These are phyloP conservation scores for Clonostachys rosea DNA, from an alignment of 2,329 filamentous ascomycete species.

Conservation along the genomic window DNA sequence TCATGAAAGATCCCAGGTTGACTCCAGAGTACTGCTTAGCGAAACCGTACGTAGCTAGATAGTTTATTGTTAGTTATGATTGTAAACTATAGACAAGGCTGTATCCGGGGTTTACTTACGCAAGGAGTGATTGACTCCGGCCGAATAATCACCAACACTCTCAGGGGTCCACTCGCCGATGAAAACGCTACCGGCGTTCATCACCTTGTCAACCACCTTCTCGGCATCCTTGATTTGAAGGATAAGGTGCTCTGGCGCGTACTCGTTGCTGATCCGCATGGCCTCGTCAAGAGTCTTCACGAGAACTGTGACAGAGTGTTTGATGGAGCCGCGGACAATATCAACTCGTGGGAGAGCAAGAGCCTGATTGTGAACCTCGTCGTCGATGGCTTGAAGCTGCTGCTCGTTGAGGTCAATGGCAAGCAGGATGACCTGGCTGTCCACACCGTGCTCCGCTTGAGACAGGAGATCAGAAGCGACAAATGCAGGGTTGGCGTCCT, in stretches of 20 bases:
- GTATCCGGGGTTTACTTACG: constrained; percentile 57
- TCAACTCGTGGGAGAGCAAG: constrained; percentile 83
- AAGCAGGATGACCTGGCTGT: constrained; percentile 91
- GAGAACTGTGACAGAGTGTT: constrained; percentile 83
- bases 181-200: constrained; percentile 95
- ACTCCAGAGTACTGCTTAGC: constrained; percentile 98
- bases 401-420: constrained; percentile 73
- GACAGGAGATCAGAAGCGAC: constrained; percentile 92
- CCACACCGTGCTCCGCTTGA: constrained; percentile 94
- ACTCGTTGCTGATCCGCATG: constrained; percentile 82
- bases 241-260: constrained; percentile 95
- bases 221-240: constrained; percentile 79
- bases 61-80: constrained; percentile 9
- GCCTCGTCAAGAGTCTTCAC: constrained; percentile 69
- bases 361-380: constrained; percentile 85
- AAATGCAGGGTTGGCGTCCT: constrained; percentile 83
- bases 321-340: constrained; percentile 86
- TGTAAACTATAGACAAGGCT: background rate
- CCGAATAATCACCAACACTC: constrained; percentile 96
- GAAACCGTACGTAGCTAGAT: constrained; percentile 87
- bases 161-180: constrained; percentile 96
- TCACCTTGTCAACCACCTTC: constrained; percentile 68
- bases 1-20: constrained; percentile 92
- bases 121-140: constrained; percentile 94
- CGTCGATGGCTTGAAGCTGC: constrained; percentile 78